phyloP scores from a whole-genome alignment of 2,329 filamentous ascomycete species.

The Penicillium sp. region DNA sequence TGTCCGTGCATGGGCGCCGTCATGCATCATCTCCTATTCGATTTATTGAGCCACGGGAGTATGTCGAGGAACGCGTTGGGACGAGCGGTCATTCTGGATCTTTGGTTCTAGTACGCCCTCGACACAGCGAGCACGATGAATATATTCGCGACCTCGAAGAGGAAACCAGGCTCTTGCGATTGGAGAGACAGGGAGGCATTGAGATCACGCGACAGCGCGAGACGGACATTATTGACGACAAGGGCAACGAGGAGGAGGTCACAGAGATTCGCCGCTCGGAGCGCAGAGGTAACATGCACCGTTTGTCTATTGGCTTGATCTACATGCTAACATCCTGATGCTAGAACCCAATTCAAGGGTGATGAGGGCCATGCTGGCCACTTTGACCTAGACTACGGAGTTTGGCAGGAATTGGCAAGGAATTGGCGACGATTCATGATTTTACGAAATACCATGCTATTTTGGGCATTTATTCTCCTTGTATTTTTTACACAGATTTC shows the following conservation, averaged over 20 bases:
- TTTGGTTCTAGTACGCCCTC: constrained; percentile 48
- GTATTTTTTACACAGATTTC: constrained; percentile 7
- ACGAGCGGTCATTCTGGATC: constrained; percentile 41
- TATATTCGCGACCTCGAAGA: constrained; percentile 69
- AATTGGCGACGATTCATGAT: constrained; percentile 3
- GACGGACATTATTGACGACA: constrained; percentile 33
- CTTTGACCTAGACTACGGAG: constrained; percentile 53
- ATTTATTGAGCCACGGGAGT: constrained; percentile 31
- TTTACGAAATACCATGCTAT: constrained; percentile 6
- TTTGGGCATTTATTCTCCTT: constrained; percentile 4
- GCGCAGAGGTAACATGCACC: constrained; percentile 69
- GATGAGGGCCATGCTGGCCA: constrained; percentile 65
- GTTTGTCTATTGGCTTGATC: neutral
- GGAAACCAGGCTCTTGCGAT: constrained; percentile 55
- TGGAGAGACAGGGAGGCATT: constrained; percentile 47
- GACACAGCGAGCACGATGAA: constrained; percentile 55
- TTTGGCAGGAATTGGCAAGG: neutral
- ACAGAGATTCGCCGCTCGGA: constrained; percentile 67
- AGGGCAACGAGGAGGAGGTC: constrained; percentile 48
- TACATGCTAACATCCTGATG: constrained; percentile 14
- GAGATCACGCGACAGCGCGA: constrained; percentile 28
- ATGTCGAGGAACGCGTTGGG: constrained; percentile 42
- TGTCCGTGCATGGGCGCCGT: constrained; percentile 31
- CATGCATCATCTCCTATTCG: constrained; percentile 37
- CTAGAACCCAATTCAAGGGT: constrained; percentile 60